Evolutionary conservation across 2,329 filamentous ascomycete genomes (phyloP), one percentile per base, ranked within the genome.

Genomic region (Talaromyces sp.): DNA sequence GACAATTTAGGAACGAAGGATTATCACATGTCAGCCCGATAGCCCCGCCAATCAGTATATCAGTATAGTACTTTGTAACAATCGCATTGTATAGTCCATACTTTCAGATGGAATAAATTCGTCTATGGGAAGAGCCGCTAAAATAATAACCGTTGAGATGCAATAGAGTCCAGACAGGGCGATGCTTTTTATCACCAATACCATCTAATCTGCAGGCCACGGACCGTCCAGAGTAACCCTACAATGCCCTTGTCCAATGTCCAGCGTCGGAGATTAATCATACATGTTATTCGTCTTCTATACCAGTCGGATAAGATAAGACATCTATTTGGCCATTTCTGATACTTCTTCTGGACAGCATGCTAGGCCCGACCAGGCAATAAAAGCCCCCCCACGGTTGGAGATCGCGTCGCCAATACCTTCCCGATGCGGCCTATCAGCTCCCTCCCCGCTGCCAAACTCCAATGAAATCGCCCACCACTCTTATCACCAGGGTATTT

Each of bases 271-370:
- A 35, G 14, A 54, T 35, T 54, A 27, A 19, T 52, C 27, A 31
- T 31, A 14, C 27, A 33, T 52, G 24, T 27, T 54, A 33, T 54
- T 14, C 7, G 27, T 35, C 31, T 22, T 54, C 50, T 54, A 16
- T 33, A 9, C 27, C 3, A 6, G 27, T 31, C 27, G 27, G 7
- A 31, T 31, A 10, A 19, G 27, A 33, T 48, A 52, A 52, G 48
- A 57, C 3, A 5, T 27, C 16, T 24, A n/a, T 27, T 3, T 62
- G 64, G 64, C 35, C 64, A 24, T 47, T 62, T 56, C 50, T 62
- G 56, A 35, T 65, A 57, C 64, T 65, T 52, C 43, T 62, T 65
- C 54, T 59, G 64, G 64, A 62, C 43, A 33, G 47, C 33, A 59
- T n/a, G 31, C 59, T 37, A 57, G 37, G 33, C 45, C 43, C 31